Evolutionary conservation across 2,329 filamentous ascomycete species (phyloP).

Genomic region (Mollisiaceae sp.): DNA sequence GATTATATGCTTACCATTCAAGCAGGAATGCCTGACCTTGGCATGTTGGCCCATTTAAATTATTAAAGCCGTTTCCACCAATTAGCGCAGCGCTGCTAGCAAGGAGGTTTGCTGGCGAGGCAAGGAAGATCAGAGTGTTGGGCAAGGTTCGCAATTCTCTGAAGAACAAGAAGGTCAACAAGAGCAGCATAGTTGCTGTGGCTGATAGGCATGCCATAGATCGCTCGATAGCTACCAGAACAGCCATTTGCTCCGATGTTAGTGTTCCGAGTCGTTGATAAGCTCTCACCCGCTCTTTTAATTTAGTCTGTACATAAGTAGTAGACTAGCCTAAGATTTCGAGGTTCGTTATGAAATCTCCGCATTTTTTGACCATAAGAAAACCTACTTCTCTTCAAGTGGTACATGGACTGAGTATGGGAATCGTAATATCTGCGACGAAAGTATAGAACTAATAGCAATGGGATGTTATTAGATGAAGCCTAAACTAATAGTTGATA

Average conservation of each 20-base stretch:
- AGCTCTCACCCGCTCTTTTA: no score
- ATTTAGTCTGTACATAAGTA: no score
- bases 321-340: no score
- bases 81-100: conserved; percentile 63
- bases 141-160: conserved; percentile 79
- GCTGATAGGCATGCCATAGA: conserved; percentile 73
- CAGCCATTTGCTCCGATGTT: conserved; percentile 48
- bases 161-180: conserved; percentile 70
- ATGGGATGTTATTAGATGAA: no score
- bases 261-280: not conserved
- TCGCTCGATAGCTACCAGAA: conserved; percentile 69
- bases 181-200: conserved; percentile 71
- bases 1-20: conserved; percentile 63
- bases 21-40: conserved; percentile 62
- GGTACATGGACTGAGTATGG: no score
- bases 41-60: conserved; percentile 25
- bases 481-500: no score
- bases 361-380: no score
- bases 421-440: no score
- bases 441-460: no score
- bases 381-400: no score
- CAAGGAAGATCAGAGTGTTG: conserved; percentile 69
- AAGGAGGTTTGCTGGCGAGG: conserved; percentile 64
- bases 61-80: conserved; percentile 49
- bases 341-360: no score